Percentiles rank a stretch among this genome's conserved stretches.
Evolutionary conservation across 257 asterid genomes (phyloP).

Genomic region (Gynochthodes officinalis): DNA sequence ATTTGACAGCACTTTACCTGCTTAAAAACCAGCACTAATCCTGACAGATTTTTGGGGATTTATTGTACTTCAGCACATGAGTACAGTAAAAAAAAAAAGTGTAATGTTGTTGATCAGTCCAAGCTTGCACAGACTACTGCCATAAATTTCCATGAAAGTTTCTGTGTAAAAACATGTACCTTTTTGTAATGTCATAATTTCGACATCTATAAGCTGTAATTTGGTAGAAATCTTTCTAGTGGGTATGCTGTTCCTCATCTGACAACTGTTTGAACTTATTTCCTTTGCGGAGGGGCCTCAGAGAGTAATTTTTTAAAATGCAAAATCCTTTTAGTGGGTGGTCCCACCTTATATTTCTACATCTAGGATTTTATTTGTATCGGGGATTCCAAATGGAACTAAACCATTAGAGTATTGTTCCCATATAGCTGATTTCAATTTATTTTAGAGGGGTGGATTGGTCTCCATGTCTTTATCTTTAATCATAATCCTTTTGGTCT

Average conservation of each 20-base stretch:
- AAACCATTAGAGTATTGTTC: too few relatives aligned
- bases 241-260: not conserved
- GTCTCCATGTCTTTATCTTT: not conserved
- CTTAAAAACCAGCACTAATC: not conserved
- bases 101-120: not conserved
- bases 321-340: not conserved
- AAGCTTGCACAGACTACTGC: not conserved
- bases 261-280: not conserved
- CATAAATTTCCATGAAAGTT: not conserved
- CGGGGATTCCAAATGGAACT: too few relatives aligned
- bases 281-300: not conserved
- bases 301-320: too few relatives aligned
- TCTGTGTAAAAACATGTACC: not conserved
- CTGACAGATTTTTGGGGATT: not conserved
- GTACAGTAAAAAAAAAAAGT: not conserved
- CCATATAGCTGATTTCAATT: too few relatives aligned
- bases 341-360: too few relatives aligned
- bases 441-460: too few relatives aligned
- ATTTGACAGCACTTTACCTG: not conserved
- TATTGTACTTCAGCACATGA: not conserved
- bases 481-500: not conserved
- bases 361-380: too few relatives aligned
- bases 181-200: not conserved
- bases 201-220: not conserved
- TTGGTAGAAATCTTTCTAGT: not conserved